These are phyloP conservation scores for Schizochytrium sp. DNA, from an alignment of 108 stramenopile genomes.

Conservation along the genomic window DNA sequence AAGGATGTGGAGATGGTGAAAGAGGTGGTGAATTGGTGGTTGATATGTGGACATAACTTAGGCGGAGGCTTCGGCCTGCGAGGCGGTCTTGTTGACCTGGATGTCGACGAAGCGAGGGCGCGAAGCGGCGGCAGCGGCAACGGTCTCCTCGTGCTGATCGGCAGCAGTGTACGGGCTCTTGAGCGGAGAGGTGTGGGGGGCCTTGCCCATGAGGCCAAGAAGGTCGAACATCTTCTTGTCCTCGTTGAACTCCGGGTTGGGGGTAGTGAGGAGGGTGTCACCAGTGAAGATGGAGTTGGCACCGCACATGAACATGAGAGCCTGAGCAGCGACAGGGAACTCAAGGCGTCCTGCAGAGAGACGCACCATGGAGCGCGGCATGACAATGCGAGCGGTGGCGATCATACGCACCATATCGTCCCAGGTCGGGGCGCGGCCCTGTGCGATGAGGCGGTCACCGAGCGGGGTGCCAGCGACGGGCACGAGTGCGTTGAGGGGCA, in stretches of 20 bases:
- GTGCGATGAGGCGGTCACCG: conserved; percentile 78
- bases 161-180: conserved; percentile 55
- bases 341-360: conserved; percentile 92
- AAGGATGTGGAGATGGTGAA: no score
- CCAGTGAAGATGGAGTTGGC: conserved; percentile 98
- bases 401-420: conserved; percentile 98
- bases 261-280: conserved; percentile 92
- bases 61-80: conserved; percentile 1
- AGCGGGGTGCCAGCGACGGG: conserved; percentile 90
- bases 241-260: conserved; percentile 91
- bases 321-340: conserved; percentile 94
- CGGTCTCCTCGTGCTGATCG: neutral
- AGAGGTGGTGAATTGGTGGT: no score
- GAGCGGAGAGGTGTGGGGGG: conserved; percentile 49
- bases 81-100: conserved; percentile 27
- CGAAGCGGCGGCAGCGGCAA: neutral
- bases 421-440: conserved; percentile 84
- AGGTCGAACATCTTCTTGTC: conserved; percentile 88
- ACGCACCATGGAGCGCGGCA: conserved; percentile 97
- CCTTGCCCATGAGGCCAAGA: conserved; percentile 78
- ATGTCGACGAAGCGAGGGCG: conserved; percentile 15
- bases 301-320: conserved; percentile 95
- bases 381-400: conserved; percentile 94
- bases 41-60: neutral
- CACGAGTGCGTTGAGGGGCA: conserved; percentile 96